Evolutionary conservation across 139 green algal genomes (phyloP), one percentile per base, ranked within the genome.

Genomic region (Microglena sp.): DNA sequence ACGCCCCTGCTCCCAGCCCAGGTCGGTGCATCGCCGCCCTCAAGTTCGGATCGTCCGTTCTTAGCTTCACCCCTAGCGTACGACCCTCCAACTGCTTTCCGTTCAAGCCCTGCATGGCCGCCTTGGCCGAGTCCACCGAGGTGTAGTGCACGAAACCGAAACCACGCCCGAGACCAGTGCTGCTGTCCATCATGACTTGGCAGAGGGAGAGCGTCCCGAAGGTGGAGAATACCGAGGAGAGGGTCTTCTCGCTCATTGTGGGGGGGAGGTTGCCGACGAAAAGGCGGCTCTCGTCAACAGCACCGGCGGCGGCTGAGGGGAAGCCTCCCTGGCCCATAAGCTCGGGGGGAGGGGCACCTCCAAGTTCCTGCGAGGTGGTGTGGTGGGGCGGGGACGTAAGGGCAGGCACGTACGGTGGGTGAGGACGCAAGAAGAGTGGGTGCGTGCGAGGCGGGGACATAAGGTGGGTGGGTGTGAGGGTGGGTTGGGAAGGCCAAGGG

Each of bases 101-200:
- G 46, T 76, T 72, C 64, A 80, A 68, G 8, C 62, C 79, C n/a
- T 80, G 57, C 7, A 61, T 56, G 2, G 84, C 84, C 7, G 70
- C 34, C 8, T 50, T 33, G 2, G 90, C 87, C n/a, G 77, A 63
- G 40, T 64, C 56, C 1, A 76, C 62, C 59, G 89, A 83, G 24
- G 79, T 76, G 69, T 93, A 88, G 69, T 95, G 86, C 11, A 96
- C 82, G 64, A 97, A 97, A 11, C 89, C 91, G 71, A 90, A 97
- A 56, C 86, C 84, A 22, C 84, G 69, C 36, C 60, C 77, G 26
- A 66, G 55, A 27, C 77, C 77, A 53, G 89, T 81, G 4, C 89
- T 21, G 2, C 55, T 33, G 60, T 82, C 75, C 35, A 72, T 66
- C 29, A 78, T 62, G 45, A 82, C 70, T 33, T 64, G 60, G 18